Evolutionary conservation across 495 filamentous ascomycete genomes (phyloP), one percentile per base, ranked within the genome.

Genomic region (Poronia punctata): DNA sequence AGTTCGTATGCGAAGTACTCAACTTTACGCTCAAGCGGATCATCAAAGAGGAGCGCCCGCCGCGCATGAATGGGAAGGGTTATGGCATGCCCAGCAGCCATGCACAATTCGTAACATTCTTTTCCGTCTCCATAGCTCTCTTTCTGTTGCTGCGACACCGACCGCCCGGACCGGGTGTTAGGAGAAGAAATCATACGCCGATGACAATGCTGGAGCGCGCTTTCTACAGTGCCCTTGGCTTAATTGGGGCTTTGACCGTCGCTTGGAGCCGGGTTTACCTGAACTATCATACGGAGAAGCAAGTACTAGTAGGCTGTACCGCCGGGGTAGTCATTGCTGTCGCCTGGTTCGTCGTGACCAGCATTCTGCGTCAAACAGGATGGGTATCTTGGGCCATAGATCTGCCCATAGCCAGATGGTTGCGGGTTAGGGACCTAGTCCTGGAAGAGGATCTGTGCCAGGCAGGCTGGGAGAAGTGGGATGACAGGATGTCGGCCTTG

Each of bases 1-100:
- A 99, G 61, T 72, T 99, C 56, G 82, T 71, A 29, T 96, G 92
- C 70, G 93, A 99, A 61, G 88, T 75, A n/a, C 55, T 94, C 50
- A 99, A 99, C 60, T 94, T 90, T 64, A 61, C 67, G 2, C 70
- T 99, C 11, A 99, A 99, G 64, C 75, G 93, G 6, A 64, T 84
- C 16, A 89, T 99, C 54, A 90, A 88, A 48, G 86, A 96, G 59
- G 86, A 95, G 59, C 76, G 92, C 16, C 92, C 92, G 21, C 75
- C 71, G 37, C 78, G 82, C 45, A 56, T 66, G 84, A 83, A 84
- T 64, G 84, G 85, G 73, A 95, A 95, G 61, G 92, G 92, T 44
- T 99, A 97, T 54, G 92, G 92, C 48, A 99, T 99, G 92, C 92
- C 92, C n/a, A 88, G 83, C 31, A 95, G 88, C 18, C 92, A 99